Evolutionary conservation across 2,329 filamentous ascomycete genomes (phyloP).

Genomic region (Fusarium sp.): DNA sequence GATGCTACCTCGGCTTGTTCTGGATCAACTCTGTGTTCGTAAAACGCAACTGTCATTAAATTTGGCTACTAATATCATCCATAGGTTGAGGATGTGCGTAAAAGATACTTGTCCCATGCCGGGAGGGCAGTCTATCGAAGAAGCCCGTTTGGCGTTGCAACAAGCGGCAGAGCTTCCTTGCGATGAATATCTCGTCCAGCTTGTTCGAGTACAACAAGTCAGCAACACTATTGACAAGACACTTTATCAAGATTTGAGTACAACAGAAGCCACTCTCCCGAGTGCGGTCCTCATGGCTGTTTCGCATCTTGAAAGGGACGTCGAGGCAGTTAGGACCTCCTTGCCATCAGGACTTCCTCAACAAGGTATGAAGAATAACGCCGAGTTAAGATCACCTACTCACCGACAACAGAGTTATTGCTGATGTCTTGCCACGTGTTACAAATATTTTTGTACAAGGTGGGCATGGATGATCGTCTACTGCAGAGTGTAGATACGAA

Average conservation of each 20-base stretch:
- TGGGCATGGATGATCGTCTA: slow-evolving; percentile 14
- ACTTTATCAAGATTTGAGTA: neutral
- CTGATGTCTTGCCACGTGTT: slow-evolving; percentile 8
- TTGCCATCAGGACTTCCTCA: neutral
- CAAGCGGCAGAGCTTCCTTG: neutral
- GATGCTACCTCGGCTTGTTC: slow-evolving; percentile 17
- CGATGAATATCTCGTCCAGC: neutral
- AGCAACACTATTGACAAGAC: neutral
- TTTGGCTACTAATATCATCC: neutral
- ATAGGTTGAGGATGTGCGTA: neutral
- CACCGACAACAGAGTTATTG: neutral
- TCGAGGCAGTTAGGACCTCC: neutral
- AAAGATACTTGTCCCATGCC: neutral
- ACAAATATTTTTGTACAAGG: slow-evolving; percentile 12
- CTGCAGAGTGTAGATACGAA: neutral
- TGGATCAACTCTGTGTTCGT: slow-evolving; percentile 19
- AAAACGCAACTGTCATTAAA: accelerated
- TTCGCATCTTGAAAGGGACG: slow-evolving; percentile 11
- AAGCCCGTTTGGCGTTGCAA: neutral
- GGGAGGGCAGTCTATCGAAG: neutral
- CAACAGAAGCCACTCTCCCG: neutral
- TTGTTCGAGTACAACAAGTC: slow-evolving; percentile 9
- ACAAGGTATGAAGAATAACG: neutral
- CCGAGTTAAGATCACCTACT: neutral
- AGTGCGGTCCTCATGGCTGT: neutral